phyloP scores from a whole-genome alignment of 2,329 filamentous ascomycete species.

The Phialocephala subalpina region DNA sequence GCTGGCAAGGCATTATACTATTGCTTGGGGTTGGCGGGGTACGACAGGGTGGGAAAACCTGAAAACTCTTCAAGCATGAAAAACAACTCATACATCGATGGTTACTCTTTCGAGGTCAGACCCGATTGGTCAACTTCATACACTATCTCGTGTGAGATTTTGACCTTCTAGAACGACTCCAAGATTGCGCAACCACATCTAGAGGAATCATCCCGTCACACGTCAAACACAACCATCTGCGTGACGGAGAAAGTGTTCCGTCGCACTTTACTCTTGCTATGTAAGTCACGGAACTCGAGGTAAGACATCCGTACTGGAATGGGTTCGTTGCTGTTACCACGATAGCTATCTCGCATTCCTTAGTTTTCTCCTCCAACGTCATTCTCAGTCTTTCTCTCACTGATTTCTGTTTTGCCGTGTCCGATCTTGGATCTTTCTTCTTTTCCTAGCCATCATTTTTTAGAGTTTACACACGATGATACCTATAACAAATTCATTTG shows the following conservation, averaged over 20 bases:
- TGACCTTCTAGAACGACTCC: not conserved
- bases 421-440: too few relatives aligned
- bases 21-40: constrained; percentile 82
- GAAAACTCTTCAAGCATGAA: constrained; percentile 12
- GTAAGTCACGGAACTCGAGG: not conserved
- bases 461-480: not conserved
- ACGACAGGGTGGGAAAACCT: constrained; percentile 30
- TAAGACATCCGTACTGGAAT: not conserved
- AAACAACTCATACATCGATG: not conserved
- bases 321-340: not conserved
- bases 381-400: not conserved
- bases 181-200: not conserved
- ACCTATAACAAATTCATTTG: not conserved
- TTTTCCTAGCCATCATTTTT: not conserved
- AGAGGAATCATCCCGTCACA: too few relatives aligned
- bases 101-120: not conserved
- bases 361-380: not conserved
- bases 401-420: not conserved
- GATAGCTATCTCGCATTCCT: not conserved
- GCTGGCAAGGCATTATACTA: constrained; percentile 86
- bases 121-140: not conserved
- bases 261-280: not conserved
- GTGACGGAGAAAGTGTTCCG: too few relatives aligned
- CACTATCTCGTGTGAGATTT: not conserved
- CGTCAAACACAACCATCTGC: too few relatives aligned